These are phyloP conservation scores for Lasiosphaeria miniovina DNA, from an alignment of 495 filamentous ascomycete genomes.

Conservation along the genomic window DNA sequence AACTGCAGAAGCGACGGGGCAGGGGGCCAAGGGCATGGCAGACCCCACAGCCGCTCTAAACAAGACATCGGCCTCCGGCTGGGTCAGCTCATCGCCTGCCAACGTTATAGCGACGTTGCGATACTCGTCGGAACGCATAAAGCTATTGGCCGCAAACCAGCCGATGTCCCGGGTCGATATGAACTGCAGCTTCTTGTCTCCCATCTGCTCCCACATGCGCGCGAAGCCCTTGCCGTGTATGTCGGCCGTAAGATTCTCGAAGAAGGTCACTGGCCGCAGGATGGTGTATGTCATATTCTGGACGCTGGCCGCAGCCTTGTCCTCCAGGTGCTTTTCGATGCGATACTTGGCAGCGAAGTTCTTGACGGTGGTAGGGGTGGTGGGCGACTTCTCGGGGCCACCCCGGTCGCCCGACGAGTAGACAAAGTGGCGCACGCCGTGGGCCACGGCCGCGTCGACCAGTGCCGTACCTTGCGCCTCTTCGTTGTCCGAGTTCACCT, in stretches of 20 bases:
- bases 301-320: slow-evolving; percentile 23
- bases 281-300: slow-evolving; percentile 48
- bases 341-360: slow-evolving; percentile 60
- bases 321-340: slow-evolving; percentile 55
- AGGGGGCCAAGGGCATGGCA: slow-evolving; percentile 45
- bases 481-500: slow-evolving; percentile 23
- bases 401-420: slow-evolving; percentile 23
- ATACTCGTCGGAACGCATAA: slow-evolving; percentile 34
- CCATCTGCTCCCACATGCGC: slow-evolving; percentile 38
- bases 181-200: slow-evolving; percentile 47
- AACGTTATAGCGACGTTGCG: slow-evolving; percentile 48
- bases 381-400: slow-evolving; percentile 15
- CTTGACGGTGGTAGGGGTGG: slow-evolving; percentile 53
- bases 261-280: slow-evolving; percentile 50
- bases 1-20: slow-evolving; percentile 17
- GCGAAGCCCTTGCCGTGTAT: slow-evolving; percentile 51
- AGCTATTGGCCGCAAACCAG: slow-evolving; percentile 48
- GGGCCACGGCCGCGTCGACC: slow-evolving; percentile 59
- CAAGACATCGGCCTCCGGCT: slow-evolving; percentile 41
- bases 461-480: slow-evolving; percentile 9
- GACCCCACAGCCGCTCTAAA: slow-evolving; percentile 48
- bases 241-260: slow-evolving; percentile 48
- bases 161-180: slow-evolving; percentile 52
- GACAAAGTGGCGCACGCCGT: slow-evolving; percentile 43
- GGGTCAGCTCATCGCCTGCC: slow-evolving; percentile 60